Percentiles rank a stretch among this genome's conserved stretches.
Evolutionary conservation across 495 filamentous ascomycete genomes (phyloP).

Genomic region (Endocarpon pusillum): DNA sequence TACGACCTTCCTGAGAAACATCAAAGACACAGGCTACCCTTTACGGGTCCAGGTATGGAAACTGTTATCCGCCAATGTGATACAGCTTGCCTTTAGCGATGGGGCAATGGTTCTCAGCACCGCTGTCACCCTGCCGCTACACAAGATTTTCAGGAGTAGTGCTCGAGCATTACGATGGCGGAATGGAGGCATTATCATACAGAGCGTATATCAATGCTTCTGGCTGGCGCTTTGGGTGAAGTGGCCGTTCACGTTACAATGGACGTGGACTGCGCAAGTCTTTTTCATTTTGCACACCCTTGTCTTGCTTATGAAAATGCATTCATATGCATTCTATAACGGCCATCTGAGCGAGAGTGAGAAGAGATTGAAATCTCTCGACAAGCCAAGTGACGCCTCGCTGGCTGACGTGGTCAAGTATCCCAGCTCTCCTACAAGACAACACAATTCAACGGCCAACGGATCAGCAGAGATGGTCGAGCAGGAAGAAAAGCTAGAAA

Average conservation of each 20-base stretch:
- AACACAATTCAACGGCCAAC: slow-evolving; percentile 19
- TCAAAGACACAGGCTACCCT: slow-evolving; percentile 83
- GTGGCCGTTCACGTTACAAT: slow-evolving; percentile 73
- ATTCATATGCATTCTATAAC: slow-evolving; percentile 96
- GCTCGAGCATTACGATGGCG: slow-evolving; percentile 50
- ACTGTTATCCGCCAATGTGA: slow-evolving; percentile 71
- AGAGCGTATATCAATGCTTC: slow-evolving; percentile 59
- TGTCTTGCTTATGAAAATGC: slow-evolving; percentile 93
- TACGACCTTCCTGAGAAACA: slow-evolving; percentile 75
- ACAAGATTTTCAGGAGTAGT: slow-evolving; percentile 41
- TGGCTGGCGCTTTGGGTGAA: slow-evolving; percentile 79
- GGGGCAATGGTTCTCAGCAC: slow-evolving; percentile 67
- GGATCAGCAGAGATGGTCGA: slow-evolving; percentile 15
- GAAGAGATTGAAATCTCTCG: slow-evolving; percentile 59
- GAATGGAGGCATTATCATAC: slow-evolving; percentile 56
- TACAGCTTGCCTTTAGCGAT: slow-evolving; percentile 73
- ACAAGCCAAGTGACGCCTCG: slow-evolving; percentile 54
- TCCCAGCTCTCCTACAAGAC: slow-evolving; percentile 38
- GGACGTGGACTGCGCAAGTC: slow-evolving; percentile 92
- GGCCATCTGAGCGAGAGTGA: slow-evolving; percentile 82
- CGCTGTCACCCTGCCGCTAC: slow-evolving; percentile 52
- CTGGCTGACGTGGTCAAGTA: slow-evolving; percentile 57
- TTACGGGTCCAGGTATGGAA: slow-evolving; percentile 72
- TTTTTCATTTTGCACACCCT: slow-evolving; percentile 85
- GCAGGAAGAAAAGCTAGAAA: slow-evolving; percentile 26